Conservation (phyloP, 306 rosid genomes). For the Argentina anserina region DNA sequence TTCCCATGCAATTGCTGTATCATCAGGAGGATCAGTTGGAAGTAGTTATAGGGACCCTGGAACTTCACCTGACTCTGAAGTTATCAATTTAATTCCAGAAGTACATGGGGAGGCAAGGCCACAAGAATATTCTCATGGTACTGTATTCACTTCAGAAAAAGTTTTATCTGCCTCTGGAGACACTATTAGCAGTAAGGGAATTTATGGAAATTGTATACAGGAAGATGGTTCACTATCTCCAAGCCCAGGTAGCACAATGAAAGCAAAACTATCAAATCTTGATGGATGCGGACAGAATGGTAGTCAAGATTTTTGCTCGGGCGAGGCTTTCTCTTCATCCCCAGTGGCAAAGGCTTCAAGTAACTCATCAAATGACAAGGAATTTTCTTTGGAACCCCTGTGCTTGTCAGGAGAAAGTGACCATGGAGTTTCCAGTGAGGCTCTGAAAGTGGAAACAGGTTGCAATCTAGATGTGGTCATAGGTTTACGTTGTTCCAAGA, state of each 20-base stretch:
- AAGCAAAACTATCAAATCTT: slow-evolving; percentile 52
- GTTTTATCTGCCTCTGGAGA: slow-evolving; percentile 46
- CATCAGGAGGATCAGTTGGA: slow-evolving; percentile 46
- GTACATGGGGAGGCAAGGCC: slow-evolving; percentile 51
- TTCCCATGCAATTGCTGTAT: slow-evolving; percentile 39
- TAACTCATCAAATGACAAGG: slow-evolving; percentile 40
- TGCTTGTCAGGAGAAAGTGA: slow-evolving; percentile 39
- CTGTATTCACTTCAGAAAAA: slow-evolving; percentile 42
- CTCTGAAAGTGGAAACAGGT: slow-evolving; percentile 34
- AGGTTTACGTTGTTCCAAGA: slow-evolving; percentile 33
- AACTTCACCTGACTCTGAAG: slow-evolving; percentile 99
- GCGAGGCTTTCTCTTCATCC: slow-evolving; percentile 34
- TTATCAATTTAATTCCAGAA: slow-evolving; percentile 67
- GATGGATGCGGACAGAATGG: slow-evolving; percentile 40
- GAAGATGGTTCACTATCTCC: slow-evolving; percentile 34
- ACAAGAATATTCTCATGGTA: slow-evolving; percentile 42
- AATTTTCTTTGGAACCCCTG: slow-evolving; percentile 36
- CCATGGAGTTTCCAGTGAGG: slow-evolving; percentile 30
- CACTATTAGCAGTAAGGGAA: slow-evolving; percentile 36
- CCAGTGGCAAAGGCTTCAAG: slow-evolving; percentile 39
- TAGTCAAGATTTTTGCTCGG: slow-evolving; percentile 27
- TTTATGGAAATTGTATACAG: slow-evolving; percentile 24
- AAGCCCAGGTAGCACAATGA: slow-evolving; percentile 30
- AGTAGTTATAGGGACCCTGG: slow-evolving; percentile 69
- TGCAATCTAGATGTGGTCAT: slow-evolving; percentile 30